Evolutionary conservation across 352 stramenopile species (phyloP), one percentile per base, ranked within the genome.

Genomic region (Blastocystis sp.): DNA sequence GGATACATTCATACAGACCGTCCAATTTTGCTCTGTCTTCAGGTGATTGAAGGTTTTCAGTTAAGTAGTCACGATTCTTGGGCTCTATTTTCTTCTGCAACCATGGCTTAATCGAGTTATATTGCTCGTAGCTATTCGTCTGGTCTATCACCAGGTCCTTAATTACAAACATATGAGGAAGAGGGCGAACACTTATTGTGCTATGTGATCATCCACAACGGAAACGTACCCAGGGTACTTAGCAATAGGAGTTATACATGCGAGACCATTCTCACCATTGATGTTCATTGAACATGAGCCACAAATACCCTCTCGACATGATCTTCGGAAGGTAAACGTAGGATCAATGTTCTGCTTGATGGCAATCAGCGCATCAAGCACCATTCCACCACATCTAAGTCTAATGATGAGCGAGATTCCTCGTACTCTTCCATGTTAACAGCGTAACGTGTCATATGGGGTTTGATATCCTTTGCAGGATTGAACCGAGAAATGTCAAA

Each of bases 211-310:
- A 76, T 9, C 9, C 9, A 76, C 34, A 34, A 34, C 11, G 7
- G 23, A 23, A 70, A 62, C 37, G n/a, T 87, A 87, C 55, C 70
- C 55, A 23, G 62, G 50, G 41, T 77, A 43, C n/a, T 26, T 41
- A 6, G 18, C 37, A 92, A 99, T 98, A 76, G 97, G 96, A 84
- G 92, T 96, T 62, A 99, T 92, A 93, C 97, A 99, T 61, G 97
- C 97, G 54, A 99, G 92, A 39, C 95, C 98, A 93, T 99, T 99
- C 90, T 93, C 94, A 37, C 97, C 97, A 90, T 99, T 95, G 90
- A 99, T 98, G 92, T 99, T 99, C 97, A 99, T 99, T 90, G 97
- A 96, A 91, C 97, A 99, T 26, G 95, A 98, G 87, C 97, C 97
- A 90, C 97, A 99, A 91, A 99, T 99, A 20, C 97, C 97, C 91